Evolutionary conservation across 2,329 filamentous ascomycete species (phyloP).

Genomic region (Pleurostoma richardsiae): DNA sequence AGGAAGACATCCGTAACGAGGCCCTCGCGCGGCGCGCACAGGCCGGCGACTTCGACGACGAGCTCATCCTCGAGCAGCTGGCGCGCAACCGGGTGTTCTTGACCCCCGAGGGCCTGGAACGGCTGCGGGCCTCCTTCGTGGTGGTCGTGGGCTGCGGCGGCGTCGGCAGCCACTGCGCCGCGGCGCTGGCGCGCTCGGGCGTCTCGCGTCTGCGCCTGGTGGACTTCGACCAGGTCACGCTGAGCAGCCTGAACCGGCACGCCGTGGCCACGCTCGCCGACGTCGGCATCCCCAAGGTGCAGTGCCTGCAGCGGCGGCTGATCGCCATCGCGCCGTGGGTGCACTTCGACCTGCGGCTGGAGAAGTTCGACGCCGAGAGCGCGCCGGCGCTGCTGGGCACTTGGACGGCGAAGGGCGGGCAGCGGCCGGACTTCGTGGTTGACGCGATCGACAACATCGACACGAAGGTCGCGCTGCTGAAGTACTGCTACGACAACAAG

Average conservation of each 20-base stretch:
- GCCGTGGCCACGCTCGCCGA: conserved; percentile 91
- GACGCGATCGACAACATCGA: conserved; percentile 99
- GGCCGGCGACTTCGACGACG: conserved; percentile 62
- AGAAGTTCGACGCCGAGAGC: conserved; percentile 69
- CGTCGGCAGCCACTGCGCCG: conserved; percentile 86
- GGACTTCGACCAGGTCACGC: conserved; percentile 95
- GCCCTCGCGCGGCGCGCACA: conserved; percentile 55
- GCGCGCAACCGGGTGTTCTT: conserved; percentile 91
- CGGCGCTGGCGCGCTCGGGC: conserved; percentile 82
- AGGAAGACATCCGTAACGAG: conserved; percentile 57
- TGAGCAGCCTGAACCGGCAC: conserved; percentile 93
- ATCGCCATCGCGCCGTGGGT: conserved; percentile 91
- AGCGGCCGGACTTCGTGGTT: conserved; percentile 79
- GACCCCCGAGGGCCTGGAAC: conserved; percentile 71
- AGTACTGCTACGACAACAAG: conserved; percentile 75
- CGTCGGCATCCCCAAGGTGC: conserved; percentile 88
- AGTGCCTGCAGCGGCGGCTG: conserved; percentile 72
- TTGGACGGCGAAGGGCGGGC: conserved; percentile 52
- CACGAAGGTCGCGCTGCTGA: conserved; percentile 84
- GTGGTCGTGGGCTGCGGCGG: conserved; percentile 91
- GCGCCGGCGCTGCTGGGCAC: conserved; percentile 63
- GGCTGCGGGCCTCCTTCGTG: conserved; percentile 76
- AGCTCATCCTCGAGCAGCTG: conserved; percentile 89
- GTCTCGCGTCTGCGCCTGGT: conserved; percentile 83
- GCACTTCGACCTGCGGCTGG: conserved; percentile 77